phyloP scores from a whole-genome alignment of 768 basidiomycete species.

The Leccinum uliginosum region DNA sequence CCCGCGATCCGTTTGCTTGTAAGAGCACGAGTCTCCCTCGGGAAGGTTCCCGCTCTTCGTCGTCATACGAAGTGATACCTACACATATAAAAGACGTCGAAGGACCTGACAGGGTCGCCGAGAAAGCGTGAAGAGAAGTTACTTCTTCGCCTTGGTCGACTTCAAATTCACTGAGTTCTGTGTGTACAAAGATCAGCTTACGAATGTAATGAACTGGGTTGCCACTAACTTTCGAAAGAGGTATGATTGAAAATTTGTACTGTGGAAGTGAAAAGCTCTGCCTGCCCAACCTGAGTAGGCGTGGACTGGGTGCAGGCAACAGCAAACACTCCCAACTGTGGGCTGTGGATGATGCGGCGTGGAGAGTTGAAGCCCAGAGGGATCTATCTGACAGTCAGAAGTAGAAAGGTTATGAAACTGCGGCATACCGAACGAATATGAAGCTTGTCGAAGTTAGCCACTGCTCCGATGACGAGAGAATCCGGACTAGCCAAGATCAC shows the following conservation, averaged over 20 bases:
- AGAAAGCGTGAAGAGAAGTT: conserved; percentile 42
- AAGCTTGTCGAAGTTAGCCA: conserved; percentile 68
- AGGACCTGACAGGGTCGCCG: conserved; percentile 24
- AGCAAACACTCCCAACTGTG: conserved; percentile 52
- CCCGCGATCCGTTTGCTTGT: conserved; percentile 23
- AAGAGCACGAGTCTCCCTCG: conserved; percentile 63
- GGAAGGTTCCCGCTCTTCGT: conserved; percentile 46
- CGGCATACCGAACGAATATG: conserved; percentile 70
- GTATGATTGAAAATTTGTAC: conserved; percentile 66
- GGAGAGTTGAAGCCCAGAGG: conserved; percentile 72
- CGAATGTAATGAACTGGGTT: neutral
- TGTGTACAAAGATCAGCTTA: conserved; percentile 2
- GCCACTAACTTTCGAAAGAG: conserved; percentile 55
- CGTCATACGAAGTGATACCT: conserved; percentile 41
- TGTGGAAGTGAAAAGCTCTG: conserved; percentile 43
- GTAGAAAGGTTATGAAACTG: neutral
- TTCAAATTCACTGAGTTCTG: conserved; percentile 30
- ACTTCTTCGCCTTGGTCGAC: conserved; percentile 55
- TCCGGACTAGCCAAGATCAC: conserved; percentile 55
- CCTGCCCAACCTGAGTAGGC: conserved; percentile 52
- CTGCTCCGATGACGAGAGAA: conserved; percentile 59
- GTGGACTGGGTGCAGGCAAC: conserved; percentile 56
- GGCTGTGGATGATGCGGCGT: conserved; percentile 58
- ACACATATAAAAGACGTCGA: conserved; percentile 44
- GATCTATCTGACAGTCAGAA: conserved; percentile 40